Conservation (phyloP, 2,329 filamentous ascomycete species). For the Phaeosphaeria sp. region DNA sequence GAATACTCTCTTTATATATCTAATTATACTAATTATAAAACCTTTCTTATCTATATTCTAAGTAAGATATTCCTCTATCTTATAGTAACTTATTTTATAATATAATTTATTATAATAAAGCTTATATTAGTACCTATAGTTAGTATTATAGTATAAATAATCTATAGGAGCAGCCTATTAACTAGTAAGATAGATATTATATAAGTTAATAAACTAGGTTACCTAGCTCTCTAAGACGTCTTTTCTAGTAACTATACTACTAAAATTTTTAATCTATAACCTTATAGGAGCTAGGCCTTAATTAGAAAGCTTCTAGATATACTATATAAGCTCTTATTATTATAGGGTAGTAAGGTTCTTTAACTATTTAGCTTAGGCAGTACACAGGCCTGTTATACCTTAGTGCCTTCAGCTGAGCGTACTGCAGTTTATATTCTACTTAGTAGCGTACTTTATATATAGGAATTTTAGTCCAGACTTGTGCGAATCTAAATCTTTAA, state of each 20-base stretch:
- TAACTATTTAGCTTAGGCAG: background rate
- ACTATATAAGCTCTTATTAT: slow-evolving; percentile 13
- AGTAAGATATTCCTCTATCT: too few species aligned
- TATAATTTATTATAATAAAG: too few species aligned
- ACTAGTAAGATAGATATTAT: too few species aligned
- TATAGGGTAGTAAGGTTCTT: slow-evolving; percentile 2
- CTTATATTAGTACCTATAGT: too few species aligned
- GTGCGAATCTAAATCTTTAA: too few species aligned
- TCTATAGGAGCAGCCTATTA: too few species aligned
- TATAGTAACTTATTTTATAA: too few species aligned
- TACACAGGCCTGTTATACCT: background rate
- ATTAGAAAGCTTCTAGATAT: too few species aligned
- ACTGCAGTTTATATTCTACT: slow-evolving; percentile 6
- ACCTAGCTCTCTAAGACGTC: slow-evolving; percentile 7
- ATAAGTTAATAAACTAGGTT: slow-evolving; percentile 11
- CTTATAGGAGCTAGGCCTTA: too few species aligned
- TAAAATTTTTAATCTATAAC: background rate
- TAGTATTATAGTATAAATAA: too few species aligned
- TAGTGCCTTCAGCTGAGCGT: slow-evolving; percentile 5
- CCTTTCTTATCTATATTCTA: too few species aligned
- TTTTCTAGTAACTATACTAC: background rate
- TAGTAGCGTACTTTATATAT: slow-evolving; percentile 6
- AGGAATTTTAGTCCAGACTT: slow-evolving; percentile 3
- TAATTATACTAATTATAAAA: background rate
- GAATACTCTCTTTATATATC: slow-evolving; percentile 9